Evolutionary conservation across 805 yeast genomes (phyloP).

Genomic region (Metschnikowia cerradonensis): DNA sequence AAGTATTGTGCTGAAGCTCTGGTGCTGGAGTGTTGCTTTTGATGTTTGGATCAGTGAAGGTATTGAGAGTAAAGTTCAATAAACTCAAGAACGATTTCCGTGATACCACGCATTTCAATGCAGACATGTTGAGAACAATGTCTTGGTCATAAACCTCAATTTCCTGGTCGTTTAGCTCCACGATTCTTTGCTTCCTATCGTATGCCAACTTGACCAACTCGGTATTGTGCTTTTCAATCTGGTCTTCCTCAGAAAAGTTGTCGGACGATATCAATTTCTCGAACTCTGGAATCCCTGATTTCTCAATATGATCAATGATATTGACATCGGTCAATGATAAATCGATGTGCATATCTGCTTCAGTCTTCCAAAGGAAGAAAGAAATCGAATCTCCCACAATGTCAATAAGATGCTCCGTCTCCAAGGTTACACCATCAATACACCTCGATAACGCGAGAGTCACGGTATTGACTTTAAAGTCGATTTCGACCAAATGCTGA

Average conservation of each 20-base stretch:
- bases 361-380: conserved; percentile 57
- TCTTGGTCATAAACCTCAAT: conserved; percentile 77
- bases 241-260: conserved; percentile 35
- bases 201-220: conserved; percentile 59
- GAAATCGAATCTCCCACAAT: conserved; percentile 62
- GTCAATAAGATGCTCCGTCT: conserved; percentile 67
- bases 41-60: conserved; percentile 81
- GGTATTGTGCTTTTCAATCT: conserved; percentile 25
- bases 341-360: conserved; percentile 60
- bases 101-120: conserved; percentile 68
- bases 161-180: conserved; percentile 45
- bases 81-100: conserved; percentile 76
- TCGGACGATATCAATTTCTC: conserved; percentile 68
- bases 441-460: conserved; percentile 65
- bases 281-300: conserved; percentile 57
- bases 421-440: conserved; percentile 53
- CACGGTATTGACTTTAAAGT: conserved; percentile 63
- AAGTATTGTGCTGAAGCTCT: conserved; percentile 62
- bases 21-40: conserved; percentile 60
- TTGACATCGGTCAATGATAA: conserved; percentile 61
- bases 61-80: conserved; percentile 75
- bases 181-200: conserved; percentile 56
- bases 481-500: conserved; percentile 73
- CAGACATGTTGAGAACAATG: conserved; percentile 68
- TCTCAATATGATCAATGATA: conserved; percentile 71